Evolutionary conservation across 108 stramenopile genomes (phyloP).

Genomic region (Ochromonas danica): DNA sequence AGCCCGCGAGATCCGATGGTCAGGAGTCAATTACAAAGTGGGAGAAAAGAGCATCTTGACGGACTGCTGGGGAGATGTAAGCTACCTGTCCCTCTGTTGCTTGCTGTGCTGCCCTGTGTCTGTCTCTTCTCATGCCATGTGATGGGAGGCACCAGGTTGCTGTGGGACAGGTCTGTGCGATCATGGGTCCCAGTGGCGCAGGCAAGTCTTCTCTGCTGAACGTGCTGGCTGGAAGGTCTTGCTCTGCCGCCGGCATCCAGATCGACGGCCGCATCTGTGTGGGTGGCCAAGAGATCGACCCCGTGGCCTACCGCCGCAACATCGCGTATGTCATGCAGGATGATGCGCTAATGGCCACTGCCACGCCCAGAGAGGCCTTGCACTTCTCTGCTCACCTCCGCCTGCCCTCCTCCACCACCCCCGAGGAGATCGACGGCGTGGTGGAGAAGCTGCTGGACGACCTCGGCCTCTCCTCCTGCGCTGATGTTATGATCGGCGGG

Average conservation of each 20-base stretch:
- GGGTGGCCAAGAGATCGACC: conserved; percentile 17
- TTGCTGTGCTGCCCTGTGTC: too few species aligned
- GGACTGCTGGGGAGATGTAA: conserved; percentile 30
- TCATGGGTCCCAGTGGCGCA: conserved; percentile 23
- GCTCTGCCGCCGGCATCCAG: background rate
- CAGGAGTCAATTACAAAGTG: conserved; percentile 27
- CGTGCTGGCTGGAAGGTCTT: conserved; percentile 22
- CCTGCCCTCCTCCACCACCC: conserved; percentile 10
- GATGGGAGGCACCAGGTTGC: background rate
- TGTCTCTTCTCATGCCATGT: too few species aligned
- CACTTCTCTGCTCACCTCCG: conserved; percentile 31
- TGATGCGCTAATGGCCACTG: conserved; percentile 38
- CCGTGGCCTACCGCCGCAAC: conserved; percentile 8
- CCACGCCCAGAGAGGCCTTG: conserved; percentile 39
- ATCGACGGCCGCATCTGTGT: background rate
- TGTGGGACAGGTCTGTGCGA: conserved; percentile 7
- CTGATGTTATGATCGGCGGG: conserved; percentile 31
- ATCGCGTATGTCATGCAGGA: conserved; percentile 44
- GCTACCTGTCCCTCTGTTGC: background rate
- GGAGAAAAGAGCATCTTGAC: conserved; percentile 9
- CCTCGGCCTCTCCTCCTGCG: background rate
- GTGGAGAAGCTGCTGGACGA: conserved; percentile 27
- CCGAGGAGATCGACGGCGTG: conserved; percentile 2
- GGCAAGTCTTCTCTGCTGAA: conserved; percentile 37
- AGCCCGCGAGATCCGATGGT: background rate